Percentiles rank a stretch among this genome's conserved stretches.
Conservation (phyloP, 2,329 filamentous ascomycete species). For the Harringtonia lauricola region DNA sequence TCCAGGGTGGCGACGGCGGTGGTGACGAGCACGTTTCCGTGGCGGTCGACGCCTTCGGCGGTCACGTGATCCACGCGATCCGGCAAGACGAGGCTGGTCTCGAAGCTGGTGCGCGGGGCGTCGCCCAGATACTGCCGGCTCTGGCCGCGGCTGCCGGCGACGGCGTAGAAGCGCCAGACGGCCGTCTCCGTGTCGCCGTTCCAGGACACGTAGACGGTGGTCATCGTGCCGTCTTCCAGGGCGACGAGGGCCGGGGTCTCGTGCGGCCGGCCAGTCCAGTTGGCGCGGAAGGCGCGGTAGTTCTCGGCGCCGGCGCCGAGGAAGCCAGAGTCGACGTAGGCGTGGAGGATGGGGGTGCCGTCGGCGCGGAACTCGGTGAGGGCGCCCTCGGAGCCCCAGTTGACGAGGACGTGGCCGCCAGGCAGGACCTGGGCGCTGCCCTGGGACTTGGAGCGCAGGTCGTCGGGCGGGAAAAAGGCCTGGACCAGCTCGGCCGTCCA, state of each 20-base stretch:
- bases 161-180: constrained; percentile 11
- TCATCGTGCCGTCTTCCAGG: constrained; percentile 13
- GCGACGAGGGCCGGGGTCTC: constrained; percentile 21
- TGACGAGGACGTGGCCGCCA: constrained; percentile 41
- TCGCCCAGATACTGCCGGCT: too few species aligned
- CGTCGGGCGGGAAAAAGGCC: constrained; percentile 30
- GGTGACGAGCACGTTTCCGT: too few species aligned
- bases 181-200: constrained; percentile 29
- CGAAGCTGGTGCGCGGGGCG: too few species aligned
- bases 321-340: constrained; percentile 29
- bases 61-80: too few species aligned
- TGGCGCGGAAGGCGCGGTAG: constrained; percentile 41
- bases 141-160: too few species aligned
- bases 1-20: too few species aligned
- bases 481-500: constrained; percentile 31
- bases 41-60: too few species aligned
- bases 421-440: constrained; percentile 39
- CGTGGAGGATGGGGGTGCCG: constrained; percentile 40
- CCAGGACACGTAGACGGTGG: constrained; percentile 27
- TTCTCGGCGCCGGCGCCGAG: constrained; percentile 30
- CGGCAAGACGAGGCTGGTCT: too few species aligned
- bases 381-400: constrained; percentile 41
- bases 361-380: constrained; percentile 33
- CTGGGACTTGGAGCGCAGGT: constrained; percentile 15
- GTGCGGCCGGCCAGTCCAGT: constrained; percentile 35